Percentiles rank a stretch among this genome's conserved stretches.
Conservation (phyloP, 2,329 filamentous ascomycete species). For the Sphaerulina musiva region DNA sequence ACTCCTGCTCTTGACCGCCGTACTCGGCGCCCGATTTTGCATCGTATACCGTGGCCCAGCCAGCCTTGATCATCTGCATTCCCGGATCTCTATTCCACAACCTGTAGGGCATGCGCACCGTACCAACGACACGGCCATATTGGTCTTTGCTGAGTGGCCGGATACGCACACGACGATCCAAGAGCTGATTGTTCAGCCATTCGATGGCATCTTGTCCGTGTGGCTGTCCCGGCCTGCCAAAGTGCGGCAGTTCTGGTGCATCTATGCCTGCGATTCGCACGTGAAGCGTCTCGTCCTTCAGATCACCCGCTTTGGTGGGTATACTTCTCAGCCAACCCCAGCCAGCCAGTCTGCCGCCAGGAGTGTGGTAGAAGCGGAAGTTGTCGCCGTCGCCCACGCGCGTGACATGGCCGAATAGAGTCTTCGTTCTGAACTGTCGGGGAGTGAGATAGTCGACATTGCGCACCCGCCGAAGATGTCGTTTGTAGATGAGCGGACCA, state of each 20-base stretch:
- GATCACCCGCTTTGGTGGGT: conserved; percentile 14
- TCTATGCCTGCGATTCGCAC: conserved; percentile 87
- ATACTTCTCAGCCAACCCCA: conserved; percentile 57
- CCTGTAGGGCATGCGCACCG: conserved; percentile 51
- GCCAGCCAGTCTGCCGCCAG: conserved; percentile 75
- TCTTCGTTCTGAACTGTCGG: conserved; percentile 65
- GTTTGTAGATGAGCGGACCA: conserved; percentile 54
- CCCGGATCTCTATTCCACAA: conserved; percentile 74
- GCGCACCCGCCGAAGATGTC: conserved; percentile 76
- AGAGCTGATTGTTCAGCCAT: conserved; percentile 70
- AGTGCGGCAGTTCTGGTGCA: conserved; percentile 87
- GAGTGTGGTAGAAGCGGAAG: conserved; percentile 90
- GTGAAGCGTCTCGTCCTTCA: conserved; percentile 57
- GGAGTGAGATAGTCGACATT: conserved; percentile 68
- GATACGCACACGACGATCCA: conserved; percentile 68
- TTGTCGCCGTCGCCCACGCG: conserved; percentile 95
- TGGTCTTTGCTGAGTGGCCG: conserved; percentile 81
- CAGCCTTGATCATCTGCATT: conserved; percentile 77
- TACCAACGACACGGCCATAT: conserved; percentile 84
- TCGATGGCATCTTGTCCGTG: conserved; percentile 71
- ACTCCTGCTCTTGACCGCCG: conserved; percentile 58
- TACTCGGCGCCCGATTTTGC: conserved; percentile 86
- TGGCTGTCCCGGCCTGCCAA: conserved; percentile 81
- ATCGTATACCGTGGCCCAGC: conserved; percentile 87
- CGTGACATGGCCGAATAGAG: conserved; percentile 77